These are phyloP conservation scores for Raffaelea arxii DNA, from an alignment of 2,329 filamentous ascomycete species.

Conservation along the genomic window DNA sequence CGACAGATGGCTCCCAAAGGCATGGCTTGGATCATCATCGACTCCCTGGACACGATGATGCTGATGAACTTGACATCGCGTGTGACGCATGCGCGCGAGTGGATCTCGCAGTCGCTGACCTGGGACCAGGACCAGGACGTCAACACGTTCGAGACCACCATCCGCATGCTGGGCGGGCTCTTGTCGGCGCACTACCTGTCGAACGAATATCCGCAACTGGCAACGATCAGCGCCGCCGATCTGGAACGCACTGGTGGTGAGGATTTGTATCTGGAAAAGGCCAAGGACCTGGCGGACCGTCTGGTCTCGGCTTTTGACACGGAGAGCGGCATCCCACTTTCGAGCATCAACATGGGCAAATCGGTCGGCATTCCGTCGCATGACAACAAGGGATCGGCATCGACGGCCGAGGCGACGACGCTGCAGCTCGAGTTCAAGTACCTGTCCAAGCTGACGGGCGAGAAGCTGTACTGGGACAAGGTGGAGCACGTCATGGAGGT, in stretches of 20 bases:
- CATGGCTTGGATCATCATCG: constrained; percentile 96
- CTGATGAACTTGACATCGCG: constrained; percentile 93
- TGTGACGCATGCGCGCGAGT: constrained; percentile 74
- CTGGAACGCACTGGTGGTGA: constrained; percentile 60
- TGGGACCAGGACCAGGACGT: constrained; percentile 94
- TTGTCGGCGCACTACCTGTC: constrained; percentile 94
- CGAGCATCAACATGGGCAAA: constrained; percentile 79
- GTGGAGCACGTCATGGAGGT: constrained; percentile 88
- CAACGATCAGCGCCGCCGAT: constrained; percentile 63
- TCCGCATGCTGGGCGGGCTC: constrained; percentile 90
- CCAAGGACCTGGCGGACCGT: constrained; percentile 82
- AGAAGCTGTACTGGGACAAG: constrained; percentile 84
- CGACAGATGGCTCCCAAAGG: constrained; percentile 79
- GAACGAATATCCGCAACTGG: constrained; percentile 68
- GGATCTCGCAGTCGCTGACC: constrained; percentile 70
- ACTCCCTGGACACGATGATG: constrained; percentile 92
- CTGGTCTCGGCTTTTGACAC: constrained; percentile 83
- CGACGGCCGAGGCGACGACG: constrained; percentile 86
- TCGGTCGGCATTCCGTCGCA: constrained; percentile 71
- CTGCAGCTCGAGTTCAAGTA: constrained; percentile 97
- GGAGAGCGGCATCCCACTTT: constrained; percentile 74
- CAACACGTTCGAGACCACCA: constrained; percentile 96
- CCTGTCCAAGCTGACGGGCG: constrained; percentile 85
- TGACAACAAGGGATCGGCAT: constrained; percentile 76
- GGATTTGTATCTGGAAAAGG: constrained; percentile 92